phyloP scores from a whole-genome alignment of 2,329 filamentous ascomycete species.

The Xylariales sp. region DNA sequence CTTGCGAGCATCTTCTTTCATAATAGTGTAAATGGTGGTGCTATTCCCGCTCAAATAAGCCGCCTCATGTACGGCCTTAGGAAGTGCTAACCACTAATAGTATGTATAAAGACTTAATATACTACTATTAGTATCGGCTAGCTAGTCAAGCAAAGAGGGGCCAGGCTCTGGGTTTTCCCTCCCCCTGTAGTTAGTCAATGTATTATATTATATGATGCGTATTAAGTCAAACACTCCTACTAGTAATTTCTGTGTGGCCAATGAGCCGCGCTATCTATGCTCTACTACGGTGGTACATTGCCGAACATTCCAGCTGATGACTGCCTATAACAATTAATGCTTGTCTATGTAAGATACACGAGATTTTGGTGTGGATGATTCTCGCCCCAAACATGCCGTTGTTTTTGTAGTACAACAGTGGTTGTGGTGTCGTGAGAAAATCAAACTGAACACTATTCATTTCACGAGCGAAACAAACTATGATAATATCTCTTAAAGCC shows the following conservation, averaged over 20 bases:
- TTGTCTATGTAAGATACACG: neutral
- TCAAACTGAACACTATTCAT: too few relatives aligned
- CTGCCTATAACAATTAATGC: neutral
- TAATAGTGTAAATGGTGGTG: neutral
- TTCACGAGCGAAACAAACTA: too few relatives aligned
- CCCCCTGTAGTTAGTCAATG: neutral
- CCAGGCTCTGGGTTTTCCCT: neutral
- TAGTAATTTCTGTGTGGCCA: neutral
- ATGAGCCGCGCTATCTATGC: neutral
- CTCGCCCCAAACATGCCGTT: neutral
- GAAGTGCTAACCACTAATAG: neutral
- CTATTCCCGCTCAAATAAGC: neutral
- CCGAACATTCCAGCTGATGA: neutral
- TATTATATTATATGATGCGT: neutral
- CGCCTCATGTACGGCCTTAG: neutral
- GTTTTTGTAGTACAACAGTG: neutral
- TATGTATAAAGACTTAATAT: too few relatives aligned
- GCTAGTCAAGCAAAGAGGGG: neutral
- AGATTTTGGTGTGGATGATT: neutral
- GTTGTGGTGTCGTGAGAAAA: too few relatives aligned
- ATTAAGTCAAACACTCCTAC: neutral
- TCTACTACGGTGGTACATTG: too few relatives aligned
- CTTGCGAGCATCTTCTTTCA: neutral
- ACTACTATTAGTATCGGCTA: neutral
- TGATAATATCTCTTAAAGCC: too few relatives aligned